These are phyloP conservation scores for Hygrophoropsis aurantiaca DNA, from an alignment of 768 basidiomycete genomes.

Conservation along the genomic window DNA sequence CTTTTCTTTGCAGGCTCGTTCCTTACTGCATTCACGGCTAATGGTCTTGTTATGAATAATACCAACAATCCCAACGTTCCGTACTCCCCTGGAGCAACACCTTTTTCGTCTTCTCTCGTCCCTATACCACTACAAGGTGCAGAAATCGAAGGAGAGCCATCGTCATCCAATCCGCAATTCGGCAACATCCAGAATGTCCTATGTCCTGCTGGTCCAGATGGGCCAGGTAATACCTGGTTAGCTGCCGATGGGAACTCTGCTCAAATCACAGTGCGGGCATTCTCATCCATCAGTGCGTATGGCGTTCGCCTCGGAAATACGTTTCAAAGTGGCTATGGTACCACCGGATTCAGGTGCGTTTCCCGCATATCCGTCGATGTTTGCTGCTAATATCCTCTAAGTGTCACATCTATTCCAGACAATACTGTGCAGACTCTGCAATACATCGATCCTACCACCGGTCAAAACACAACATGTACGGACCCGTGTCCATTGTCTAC, in stretches of 20 bases:
- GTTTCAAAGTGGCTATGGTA: conserved; percentile 76
- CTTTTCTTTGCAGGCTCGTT: conserved; percentile 92
- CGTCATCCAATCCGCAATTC: conserved; percentile 59
- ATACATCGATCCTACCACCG: conserved; percentile 75
- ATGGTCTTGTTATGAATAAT: conserved; percentile 46
- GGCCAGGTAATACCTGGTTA: conserved; percentile 83
- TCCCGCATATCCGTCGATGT: conserved; percentile 5
- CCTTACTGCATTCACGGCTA: conserved; percentile 66
- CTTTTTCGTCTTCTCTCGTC: conserved; percentile 88
- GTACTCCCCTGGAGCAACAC: conserved; percentile 76
- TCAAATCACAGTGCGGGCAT: conserved; percentile 75
- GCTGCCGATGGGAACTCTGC: conserved; percentile 69
- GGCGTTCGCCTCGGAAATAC: conserved; percentile 93
- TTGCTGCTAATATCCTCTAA: conserved; percentile 31
- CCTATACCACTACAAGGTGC: conserved; percentile 68
- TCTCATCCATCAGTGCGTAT: conserved; percentile 66
- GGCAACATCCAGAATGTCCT: conserved; percentile 67
- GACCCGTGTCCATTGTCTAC: conserved; percentile 77
- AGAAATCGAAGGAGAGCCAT: conserved; percentile 59
- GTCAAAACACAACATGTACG: conserved; percentile 76
- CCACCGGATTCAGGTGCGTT: conserved; percentile 82
- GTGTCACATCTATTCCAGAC: conserved; percentile 87
- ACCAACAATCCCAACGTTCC: conserved; percentile 87
- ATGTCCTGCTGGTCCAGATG: conserved; percentile 83
- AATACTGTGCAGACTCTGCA: conserved; percentile 75